phyloP scores from a whole-genome alignment of 208 protist species.

The Porcisia hertigi region DNA sequence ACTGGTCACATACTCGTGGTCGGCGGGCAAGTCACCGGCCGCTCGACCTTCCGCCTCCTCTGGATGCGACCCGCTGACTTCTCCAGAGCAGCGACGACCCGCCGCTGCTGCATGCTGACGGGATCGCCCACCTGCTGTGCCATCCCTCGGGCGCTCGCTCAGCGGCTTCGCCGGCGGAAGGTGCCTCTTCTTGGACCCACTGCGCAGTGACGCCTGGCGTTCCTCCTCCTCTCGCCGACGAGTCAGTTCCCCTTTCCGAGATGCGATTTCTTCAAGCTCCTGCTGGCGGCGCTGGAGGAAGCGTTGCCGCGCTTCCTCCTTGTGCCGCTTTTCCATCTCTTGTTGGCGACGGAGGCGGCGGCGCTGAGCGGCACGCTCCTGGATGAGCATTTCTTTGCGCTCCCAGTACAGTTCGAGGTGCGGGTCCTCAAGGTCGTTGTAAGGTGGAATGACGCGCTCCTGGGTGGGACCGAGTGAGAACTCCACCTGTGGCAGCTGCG shows the following conservation, averaged over 20 bases:
- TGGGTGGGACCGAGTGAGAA: slow-evolving; percentile 75
- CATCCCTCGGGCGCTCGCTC: not conserved
- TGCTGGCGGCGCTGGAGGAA: slow-evolving; percentile 65
- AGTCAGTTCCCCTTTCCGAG: slow-evolving; percentile 40
- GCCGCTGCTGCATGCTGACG: slow-evolving; percentile 19
- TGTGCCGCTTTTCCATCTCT: slow-evolving; percentile 44
- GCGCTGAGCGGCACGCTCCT: slow-evolving; percentile 46
- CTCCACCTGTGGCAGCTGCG: slow-evolving; percentile 53
- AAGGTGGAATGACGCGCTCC: slow-evolving; percentile 66
- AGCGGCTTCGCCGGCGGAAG: slow-evolving; percentile 11
- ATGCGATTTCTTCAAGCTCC: slow-evolving; percentile 58
- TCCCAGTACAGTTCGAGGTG: slow-evolving; percentile 78
- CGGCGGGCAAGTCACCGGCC: slow-evolving; percentile 7
- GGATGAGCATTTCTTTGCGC: slow-evolving; percentile 63
- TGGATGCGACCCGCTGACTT: not conserved
- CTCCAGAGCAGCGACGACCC: slow-evolving; percentile 17
- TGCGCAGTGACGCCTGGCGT: not conserved
- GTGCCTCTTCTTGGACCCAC: slow-evolving; percentile 5
- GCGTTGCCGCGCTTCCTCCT: slow-evolving; percentile 42
- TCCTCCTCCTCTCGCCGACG: slow-evolving; percentile 36
- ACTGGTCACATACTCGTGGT: slow-evolving; percentile 29
- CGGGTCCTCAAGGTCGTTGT: slow-evolving; percentile 87
- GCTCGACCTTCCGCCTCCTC: slow-evolving; percentile 5
- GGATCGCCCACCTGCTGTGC: not conserved
- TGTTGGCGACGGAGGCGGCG: slow-evolving; percentile 46